A percentile compares a stretch with the other conserved stretches of the same genome.
These are phyloP conservation scores for Ustanciosporium gigantosporum DNA, from an alignment of 1,284 basidiomycete genomes.

Conservation along the genomic window DNA sequence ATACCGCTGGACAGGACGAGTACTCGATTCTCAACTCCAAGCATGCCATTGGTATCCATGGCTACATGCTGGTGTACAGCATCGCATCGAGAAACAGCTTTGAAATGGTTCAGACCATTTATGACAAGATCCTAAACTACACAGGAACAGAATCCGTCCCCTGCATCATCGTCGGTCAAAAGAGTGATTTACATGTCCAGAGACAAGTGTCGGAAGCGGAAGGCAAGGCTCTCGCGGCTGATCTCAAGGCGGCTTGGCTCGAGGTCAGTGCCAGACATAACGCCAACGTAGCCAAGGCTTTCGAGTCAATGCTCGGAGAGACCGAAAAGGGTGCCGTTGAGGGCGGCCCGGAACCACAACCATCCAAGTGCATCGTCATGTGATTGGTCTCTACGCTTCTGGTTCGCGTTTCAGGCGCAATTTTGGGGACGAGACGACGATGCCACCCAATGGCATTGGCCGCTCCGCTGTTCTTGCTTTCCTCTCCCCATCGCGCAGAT, in stretches of 20 bases:
- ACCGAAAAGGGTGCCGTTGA: slow-evolving; percentile 50
- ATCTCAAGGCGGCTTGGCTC: slow-evolving; percentile 56
- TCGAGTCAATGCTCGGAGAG: slow-evolving; percentile 57
- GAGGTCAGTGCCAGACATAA: slow-evolving; percentile 59
- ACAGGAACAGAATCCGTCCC: slow-evolving; percentile 86
- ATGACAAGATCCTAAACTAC: slow-evolving; percentile 97
- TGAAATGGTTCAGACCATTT: slow-evolving; percentile 91
- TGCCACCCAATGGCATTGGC: neutral
- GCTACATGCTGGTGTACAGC: slow-evolving; percentile 89
- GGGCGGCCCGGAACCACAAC: slow-evolving; percentile 51
- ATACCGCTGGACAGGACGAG: slow-evolving; percentile 94
- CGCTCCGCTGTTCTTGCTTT: neutral
- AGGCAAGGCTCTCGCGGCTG: slow-evolving; percentile 53
- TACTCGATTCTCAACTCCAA: slow-evolving; percentile 80
- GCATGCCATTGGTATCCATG: slow-evolving; percentile 80
- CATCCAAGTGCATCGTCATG: slow-evolving; percentile 57
- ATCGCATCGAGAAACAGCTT: slow-evolving; percentile 89
- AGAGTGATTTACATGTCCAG: slow-evolving; percentile 78
- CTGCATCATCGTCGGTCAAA: slow-evolving; percentile 94
- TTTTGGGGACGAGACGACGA: no score
- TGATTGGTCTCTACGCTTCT: no score
- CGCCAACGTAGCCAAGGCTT: slow-evolving; percentile 58
- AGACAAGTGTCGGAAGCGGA: slow-evolving; percentile 64
- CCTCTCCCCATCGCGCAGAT: neutral
- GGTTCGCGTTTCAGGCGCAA: no score